These are phyloP conservation scores for Paecilomyces variotii DNA, from an alignment of 2,329 filamentous ascomycete species.

Conservation along the genomic window DNA sequence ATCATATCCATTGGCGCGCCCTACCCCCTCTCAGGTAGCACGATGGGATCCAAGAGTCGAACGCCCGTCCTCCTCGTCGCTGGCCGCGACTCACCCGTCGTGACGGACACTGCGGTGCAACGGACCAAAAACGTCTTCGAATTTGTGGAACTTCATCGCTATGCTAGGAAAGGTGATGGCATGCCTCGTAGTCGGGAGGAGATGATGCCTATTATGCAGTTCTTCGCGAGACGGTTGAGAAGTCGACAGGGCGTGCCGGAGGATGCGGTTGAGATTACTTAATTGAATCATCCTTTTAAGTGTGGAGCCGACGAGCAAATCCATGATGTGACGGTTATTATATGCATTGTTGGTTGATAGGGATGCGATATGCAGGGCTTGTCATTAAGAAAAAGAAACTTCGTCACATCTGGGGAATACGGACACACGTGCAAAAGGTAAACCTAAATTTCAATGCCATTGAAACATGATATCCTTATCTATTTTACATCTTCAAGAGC, in stretches of 20 bases:
- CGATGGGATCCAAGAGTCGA: conserved; percentile 24
- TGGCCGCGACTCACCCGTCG: conserved; percentile 36
- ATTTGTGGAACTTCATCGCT: conserved; percentile 59
- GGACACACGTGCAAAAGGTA: neutral
- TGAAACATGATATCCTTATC: conserved; percentile 1
- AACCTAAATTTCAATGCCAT: neutral
- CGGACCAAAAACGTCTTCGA: conserved; percentile 58
- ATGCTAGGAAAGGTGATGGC: conserved; percentile 61
- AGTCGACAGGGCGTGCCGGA: conserved; percentile 39
- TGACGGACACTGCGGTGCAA: conserved; percentile 57
- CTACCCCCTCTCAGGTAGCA: conserved; percentile 27
- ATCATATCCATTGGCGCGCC: conserved; percentile 37
- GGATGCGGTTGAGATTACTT: conserved; percentile 36
- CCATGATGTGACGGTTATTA: neutral
- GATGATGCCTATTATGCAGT: conserved; percentile 85
- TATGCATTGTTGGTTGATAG: neutral
- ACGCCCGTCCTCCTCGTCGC: conserved; percentile 37
- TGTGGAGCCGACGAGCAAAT: neutral
- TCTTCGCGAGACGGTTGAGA: conserved; percentile 40
- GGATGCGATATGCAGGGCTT: neutral
- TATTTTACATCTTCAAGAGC: conserved; percentile 34
- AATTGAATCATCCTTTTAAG: neutral
- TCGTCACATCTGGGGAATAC: neutral
- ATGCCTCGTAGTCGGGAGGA: conserved; percentile 83
- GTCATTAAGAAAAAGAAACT: conserved; percentile 1